Base-by-base conservation (phyloP, 768 basidiomycete species). In the Pisolithus orientalis region DNA sequence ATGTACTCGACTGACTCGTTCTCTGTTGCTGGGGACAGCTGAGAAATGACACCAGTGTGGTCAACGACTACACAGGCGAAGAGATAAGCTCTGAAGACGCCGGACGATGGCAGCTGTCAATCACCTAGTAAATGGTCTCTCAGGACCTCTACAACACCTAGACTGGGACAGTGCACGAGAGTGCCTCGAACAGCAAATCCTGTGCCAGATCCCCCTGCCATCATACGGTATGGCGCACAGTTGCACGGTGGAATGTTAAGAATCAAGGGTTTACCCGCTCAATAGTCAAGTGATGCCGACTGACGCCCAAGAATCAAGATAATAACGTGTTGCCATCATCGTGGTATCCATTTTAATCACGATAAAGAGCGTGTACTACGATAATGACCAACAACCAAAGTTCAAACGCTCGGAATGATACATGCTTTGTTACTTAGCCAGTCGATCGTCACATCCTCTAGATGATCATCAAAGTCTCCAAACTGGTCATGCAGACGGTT, bases 381-480 rank as follows among this genome's bases (percentile, higher is more conserved):
- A 34, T 34, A 34, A 11, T 38, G 16, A 32, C 29, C 21, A 21
- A 13, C 31, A 28, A 27, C 24, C 6, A 16, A 49, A 13, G 47
- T 27, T 63, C 50, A 66, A 17, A 46, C 47, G 37, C 57, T 57
- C 39, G 49, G 49, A 24, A 66, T 60, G 50, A 51, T 60, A 64
- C 69, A 73, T 49, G 53, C 64, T 24, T 44, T 56, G 44, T 80
- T 79, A 46, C 62, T 64, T 54, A 80, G 56, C 76, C 77, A 79
- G 52, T 78, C 77, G 52, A 72, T 66, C 39, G 64, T 78, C 45
- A 83, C 82, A 65, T 89, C 82, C 67, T 89, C 89, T 44, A 90
- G 65, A 68, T 90, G 85, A 58, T 90, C 89, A 53, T 91, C 89
- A 55, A 90, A 90, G 64, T 91, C 89, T 4, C 83, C 84, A 52